Evolutionary conservation across 1,284 basidiomycete species (phyloP), one percentile per base, ranked within the genome.

Genomic region (Caloboletus inedulis): DNA sequence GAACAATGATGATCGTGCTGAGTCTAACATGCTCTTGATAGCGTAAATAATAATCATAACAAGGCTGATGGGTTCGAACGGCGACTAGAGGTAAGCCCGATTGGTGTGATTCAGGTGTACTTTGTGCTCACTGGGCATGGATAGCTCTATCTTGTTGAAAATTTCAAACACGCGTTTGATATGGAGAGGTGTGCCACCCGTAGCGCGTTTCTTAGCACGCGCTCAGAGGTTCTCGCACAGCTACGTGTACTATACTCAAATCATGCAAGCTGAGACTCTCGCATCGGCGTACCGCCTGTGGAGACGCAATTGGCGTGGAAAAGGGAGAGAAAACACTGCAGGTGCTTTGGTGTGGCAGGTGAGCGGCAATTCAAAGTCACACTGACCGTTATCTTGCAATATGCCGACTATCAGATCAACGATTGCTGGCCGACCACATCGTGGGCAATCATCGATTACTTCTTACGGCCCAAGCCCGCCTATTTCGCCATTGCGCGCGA

Each of bases 41-140:
- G 89, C 60, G 79, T 77, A 14, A 86, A 85, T 63, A 82, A 77
- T 55, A 87, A 87, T 63, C 94, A 95, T 70, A 95, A 95, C 77
- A 95, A 96, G 69, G 93, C 91, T 2, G 82, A 79, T 64, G 91
- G 91, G 0, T 93, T 87, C 62, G 92, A 94, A 72, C 80, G 93
- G 52, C 82, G 92, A 31, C 72, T 95, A n/a, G 92, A 89, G 78
- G 85, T 81, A 62, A 68, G 52, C 51, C 21, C n/a, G 27, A 43
- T 37, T 44, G 44, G 47, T 35, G 47, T 50, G 27, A 47, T 41
- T 41, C 29, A 5, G 47, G 35, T 51, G 43, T 51, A 30, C 25
- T 18, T 47, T 44, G 21, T 18, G 40, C 41, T 61, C 35, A 55
- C 40, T 16, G 12, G 35, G 30, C 37, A 27, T 35, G 34, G 43